These are phyloP conservation scores for Pontederia paniculata DNA, from an alignment of 176 grass and related monocot genomes.

Conservation along the genomic window DNA sequence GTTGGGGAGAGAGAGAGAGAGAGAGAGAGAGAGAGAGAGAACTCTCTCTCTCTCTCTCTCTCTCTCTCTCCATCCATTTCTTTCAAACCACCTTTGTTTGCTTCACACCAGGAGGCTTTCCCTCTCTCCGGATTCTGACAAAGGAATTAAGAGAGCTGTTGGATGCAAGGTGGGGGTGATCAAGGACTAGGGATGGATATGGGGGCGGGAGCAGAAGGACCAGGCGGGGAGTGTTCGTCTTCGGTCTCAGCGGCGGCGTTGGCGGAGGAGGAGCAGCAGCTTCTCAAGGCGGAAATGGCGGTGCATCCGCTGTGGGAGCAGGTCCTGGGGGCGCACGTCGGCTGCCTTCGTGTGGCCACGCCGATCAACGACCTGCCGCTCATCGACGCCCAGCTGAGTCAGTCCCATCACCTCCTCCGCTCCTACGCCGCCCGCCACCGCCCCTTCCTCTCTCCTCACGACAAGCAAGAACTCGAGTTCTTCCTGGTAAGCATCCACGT, in stretches of 20 bases:
- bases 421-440: constrained; percentile 82
- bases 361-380: constrained; percentile 94
- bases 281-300: constrained; percentile 88
- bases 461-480: constrained; percentile 95
- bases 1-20: too few species aligned
- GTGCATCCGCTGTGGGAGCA: constrained; percentile 98
- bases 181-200: constrained; percentile 58
- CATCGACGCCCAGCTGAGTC: constrained; percentile 80
- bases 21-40: too few species aligned
- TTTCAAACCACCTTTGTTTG: too few species aligned
- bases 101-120: neutral
- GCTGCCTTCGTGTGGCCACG: constrained; percentile 90
- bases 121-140: neutral
- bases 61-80: too few species aligned
- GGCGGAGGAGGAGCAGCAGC: constrained; percentile 56
- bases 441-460: constrained; percentile 69
- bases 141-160: too few species aligned
- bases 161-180: constrained; percentile 12
- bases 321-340: constrained; percentile 77
- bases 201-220: constrained; percentile 26
- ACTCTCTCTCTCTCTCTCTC: too few species aligned
- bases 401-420: constrained; percentile 70
- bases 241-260: constrained; percentile 21
- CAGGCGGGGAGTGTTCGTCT: constrained; percentile 43
- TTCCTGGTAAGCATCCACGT: too few species aligned